Conservation (phyloP, 2,329 filamentous ascomycete genomes). For the Cordyceps cateniannulata region DNA sequence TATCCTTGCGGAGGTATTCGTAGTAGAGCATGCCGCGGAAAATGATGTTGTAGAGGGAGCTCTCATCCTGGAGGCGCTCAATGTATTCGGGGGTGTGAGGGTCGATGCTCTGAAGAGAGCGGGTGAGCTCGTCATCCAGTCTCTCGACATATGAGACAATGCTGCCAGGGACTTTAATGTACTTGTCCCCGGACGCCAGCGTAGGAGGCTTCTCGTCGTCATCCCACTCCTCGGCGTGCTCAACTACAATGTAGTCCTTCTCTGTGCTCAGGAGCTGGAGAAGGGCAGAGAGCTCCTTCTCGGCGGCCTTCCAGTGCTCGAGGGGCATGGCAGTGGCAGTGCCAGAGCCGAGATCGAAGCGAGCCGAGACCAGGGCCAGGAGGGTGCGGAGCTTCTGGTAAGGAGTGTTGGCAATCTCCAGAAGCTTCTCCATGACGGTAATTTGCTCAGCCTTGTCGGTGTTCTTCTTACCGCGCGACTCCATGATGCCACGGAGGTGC, state of each 20-base stretch:
- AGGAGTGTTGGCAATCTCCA: slow-evolving; percentile 80
- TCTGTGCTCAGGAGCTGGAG: slow-evolving; percentile 74
- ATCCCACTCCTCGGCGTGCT: slow-evolving; percentile 96
- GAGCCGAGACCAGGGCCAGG: slow-evolving; percentile 82
- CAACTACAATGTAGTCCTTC: slow-evolving; percentile 76
- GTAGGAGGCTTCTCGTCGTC: slow-evolving; percentile 91
- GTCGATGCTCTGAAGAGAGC: slow-evolving; percentile 95
- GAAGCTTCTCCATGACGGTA: slow-evolving; percentile 91
- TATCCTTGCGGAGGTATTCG: slow-evolving; percentile 68
- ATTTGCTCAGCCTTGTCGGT: slow-evolving; percentile 94
- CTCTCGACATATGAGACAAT: slow-evolving; percentile 91
- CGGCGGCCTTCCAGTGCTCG: slow-evolving; percentile 94
- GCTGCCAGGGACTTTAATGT: slow-evolving; percentile 89
- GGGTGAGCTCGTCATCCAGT: slow-evolving; percentile 92
- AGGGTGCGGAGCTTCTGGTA: slow-evolving; percentile 94
- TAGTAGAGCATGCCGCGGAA: slow-evolving; percentile 84
- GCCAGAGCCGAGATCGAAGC: slow-evolving; percentile 86
- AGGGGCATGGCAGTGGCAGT: slow-evolving; percentile 77
- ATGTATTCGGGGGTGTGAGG: slow-evolving; percentile 99
- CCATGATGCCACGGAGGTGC: slow-evolving; percentile 85
- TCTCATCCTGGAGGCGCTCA: slow-evolving; percentile 87
- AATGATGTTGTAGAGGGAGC: slow-evolving; percentile 83
- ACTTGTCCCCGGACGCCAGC: slow-evolving; percentile 64
- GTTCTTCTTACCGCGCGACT: slow-evolving; percentile 98
- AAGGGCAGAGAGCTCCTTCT: slow-evolving; percentile 75